Percentiles rank a stretch among this genome's conserved stretches.
Conservation (phyloP, 1,139 yeast species). For the Taphrina betulina region DNA sequence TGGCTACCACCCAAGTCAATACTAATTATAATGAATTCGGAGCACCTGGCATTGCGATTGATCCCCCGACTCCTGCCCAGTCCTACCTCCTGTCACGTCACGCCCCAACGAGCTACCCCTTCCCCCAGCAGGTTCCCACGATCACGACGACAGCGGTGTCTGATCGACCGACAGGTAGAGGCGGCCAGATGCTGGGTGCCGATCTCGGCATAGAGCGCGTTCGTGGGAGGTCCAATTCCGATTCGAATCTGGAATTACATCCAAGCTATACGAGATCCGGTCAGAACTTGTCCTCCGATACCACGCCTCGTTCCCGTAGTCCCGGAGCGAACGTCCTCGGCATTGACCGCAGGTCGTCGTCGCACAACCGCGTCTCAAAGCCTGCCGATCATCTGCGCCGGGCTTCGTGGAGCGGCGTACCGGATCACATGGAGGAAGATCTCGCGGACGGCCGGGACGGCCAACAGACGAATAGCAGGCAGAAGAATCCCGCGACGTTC, state of each 20-base stretch:
- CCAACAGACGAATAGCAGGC: slow-evolving; percentile 49
- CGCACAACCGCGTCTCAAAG: not conserved
- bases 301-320: slow-evolving; percentile 1
- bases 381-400: slow-evolving; percentile 4
- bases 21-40: not conserved
- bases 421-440: slow-evolving; percentile 6
- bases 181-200: too few species aligned
- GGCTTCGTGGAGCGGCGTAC: slow-evolving; percentile 19
- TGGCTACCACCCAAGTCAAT: too few species aligned
- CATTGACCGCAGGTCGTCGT: not conserved
- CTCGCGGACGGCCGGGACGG: not conserved
- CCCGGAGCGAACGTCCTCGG: slow-evolving; percentile 3
- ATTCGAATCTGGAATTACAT: slow-evolving; percentile 1
- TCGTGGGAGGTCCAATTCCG: slow-evolving; percentile 14
- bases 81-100: not conserved
- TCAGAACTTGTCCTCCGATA: not conserved
- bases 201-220: not conserved
- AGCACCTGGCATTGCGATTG: slow-evolving; percentile 24
- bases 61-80: slow-evolving; percentile 23
- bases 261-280: too few species aligned
- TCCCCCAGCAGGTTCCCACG: slow-evolving; percentile 12
- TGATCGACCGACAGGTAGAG: not conserved
- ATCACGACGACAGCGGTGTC: slow-evolving; percentile 27
- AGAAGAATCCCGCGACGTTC: slow-evolving; percentile 75
- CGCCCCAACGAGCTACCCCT: slow-evolving; percentile 1